Evolutionary conservation across 2,329 filamentous ascomycete species (phyloP).

Genomic region (Arthrobotrys sinensis): DNA sequence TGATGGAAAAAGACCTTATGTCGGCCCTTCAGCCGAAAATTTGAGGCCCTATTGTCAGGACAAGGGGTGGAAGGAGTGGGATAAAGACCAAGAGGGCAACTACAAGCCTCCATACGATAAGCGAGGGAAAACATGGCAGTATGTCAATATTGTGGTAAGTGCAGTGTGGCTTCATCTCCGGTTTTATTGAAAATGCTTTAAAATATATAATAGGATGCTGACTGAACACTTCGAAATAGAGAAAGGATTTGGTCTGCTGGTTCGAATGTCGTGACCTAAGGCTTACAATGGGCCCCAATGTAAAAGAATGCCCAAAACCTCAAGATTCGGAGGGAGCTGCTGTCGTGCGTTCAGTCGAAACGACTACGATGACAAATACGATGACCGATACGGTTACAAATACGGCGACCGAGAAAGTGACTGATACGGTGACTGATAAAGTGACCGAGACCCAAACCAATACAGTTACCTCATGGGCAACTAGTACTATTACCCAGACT

Average conservation of each 20-base stretch:
- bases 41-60: slow-evolving; percentile 22
- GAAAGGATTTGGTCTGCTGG: not conserved
- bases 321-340: too few relatives aligned
- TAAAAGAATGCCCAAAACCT: not conserved
- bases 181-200: too few relatives aligned
- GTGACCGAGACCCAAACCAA: too few relatives aligned
- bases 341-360: too few relatives aligned
- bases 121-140: not conserved
- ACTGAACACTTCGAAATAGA: not conserved
- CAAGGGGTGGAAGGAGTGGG: slow-evolving; percentile 3
- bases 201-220: too few relatives aligned
- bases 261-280: not conserved
- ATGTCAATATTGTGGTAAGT: not conserved
- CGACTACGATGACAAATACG: not conserved
- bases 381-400: not conserved
- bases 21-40: not conserved
- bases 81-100: too few relatives aligned
- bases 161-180: too few relatives aligned
- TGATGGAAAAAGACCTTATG: not conserved
- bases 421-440: too few relatives aligned
- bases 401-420: not conserved
- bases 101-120: not conserved
- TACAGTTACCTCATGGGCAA: too few relatives aligned
- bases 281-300: not conserved
- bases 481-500: too few relatives aligned